Evolutionary conservation across 768 basidiomycete genomes (phyloP).

Genomic region (Podaxis sp.): DNA sequence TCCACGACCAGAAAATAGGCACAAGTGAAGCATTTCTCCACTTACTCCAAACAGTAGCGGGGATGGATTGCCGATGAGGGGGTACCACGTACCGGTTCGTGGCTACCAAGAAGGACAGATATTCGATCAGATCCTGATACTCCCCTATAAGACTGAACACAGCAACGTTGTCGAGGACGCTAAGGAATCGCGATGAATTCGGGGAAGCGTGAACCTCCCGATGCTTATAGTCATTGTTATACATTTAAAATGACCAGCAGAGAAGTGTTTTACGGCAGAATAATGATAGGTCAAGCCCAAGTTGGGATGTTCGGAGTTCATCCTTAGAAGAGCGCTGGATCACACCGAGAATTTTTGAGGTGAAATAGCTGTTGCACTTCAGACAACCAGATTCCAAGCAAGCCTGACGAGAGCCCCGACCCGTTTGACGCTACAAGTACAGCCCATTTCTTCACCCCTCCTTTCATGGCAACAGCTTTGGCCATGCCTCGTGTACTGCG

Average conservation of each 20-base stretch:
- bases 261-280: not conserved
- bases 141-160: not conserved
- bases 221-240: not conserved
- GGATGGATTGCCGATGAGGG: not conserved
- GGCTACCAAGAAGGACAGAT: not conserved
- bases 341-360: not conserved
- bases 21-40: not conserved
- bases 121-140: not conserved
- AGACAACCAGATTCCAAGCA: not conserved
- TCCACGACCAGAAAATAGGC: not conserved
- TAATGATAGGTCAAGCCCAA: not conserved
- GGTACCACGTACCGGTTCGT: not conserved
- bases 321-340: not conserved
- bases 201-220: not conserved
- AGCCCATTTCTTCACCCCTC: not conserved
- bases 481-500: not conserved
- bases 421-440: not conserved
- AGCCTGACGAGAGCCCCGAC: not conserved
- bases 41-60: conserved; percentile 2
- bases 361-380: not conserved
- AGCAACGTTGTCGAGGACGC: not conserved
- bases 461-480: not conserved
- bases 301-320: not conserved
- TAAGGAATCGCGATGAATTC: not conserved
- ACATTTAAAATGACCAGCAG: not conserved